phyloP scores from a whole-genome alignment of 345 rosid genomes.

The Erysimum cheiranthoides region DNA sequence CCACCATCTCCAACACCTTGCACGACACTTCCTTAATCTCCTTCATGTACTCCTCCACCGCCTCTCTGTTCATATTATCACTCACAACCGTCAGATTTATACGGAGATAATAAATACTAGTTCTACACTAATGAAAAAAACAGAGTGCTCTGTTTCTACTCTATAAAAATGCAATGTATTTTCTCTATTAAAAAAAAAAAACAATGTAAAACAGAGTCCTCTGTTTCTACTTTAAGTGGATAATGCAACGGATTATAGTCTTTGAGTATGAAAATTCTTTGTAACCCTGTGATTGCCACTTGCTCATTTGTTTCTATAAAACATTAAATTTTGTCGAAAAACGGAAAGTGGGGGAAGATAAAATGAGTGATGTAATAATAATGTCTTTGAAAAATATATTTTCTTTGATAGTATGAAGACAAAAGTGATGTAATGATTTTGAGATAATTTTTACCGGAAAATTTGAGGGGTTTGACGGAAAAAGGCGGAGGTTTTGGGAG shows the following conservation, averaged over 20 bases:
- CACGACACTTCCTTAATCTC: constrained; percentile 68
- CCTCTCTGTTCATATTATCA: constrained; percentile 48
- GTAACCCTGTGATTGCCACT: no score
- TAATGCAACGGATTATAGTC: no score
- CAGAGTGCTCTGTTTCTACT: constrained; percentile 23
- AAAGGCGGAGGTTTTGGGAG: constrained; percentile 52
- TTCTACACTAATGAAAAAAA: neutral
- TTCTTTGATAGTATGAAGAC: neutral
- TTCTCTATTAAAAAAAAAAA: no score
- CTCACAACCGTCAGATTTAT: constrained; percentile 24
- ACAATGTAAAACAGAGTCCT: constrained; percentile 18
- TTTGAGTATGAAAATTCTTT: no score
- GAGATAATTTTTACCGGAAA: constrained; percentile 57
- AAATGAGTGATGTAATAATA: neutral
- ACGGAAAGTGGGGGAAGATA: neutral
- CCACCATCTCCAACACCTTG: constrained; percentile 70
- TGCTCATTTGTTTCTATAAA: neutral
- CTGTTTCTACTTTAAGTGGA: neutral
- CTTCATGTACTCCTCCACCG: constrained; percentile 63
- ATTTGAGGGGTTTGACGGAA: constrained; percentile 52
- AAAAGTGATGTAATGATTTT: constrained; percentile 4
- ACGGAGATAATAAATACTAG: neutral
- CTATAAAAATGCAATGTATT: no score
- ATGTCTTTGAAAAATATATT: neutral
- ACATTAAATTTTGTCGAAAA: constrained; percentile 10